Evolutionary conservation across 1,284 basidiomycete species (phyloP).

Genomic region (Heterobasidion occidentale): DNA sequence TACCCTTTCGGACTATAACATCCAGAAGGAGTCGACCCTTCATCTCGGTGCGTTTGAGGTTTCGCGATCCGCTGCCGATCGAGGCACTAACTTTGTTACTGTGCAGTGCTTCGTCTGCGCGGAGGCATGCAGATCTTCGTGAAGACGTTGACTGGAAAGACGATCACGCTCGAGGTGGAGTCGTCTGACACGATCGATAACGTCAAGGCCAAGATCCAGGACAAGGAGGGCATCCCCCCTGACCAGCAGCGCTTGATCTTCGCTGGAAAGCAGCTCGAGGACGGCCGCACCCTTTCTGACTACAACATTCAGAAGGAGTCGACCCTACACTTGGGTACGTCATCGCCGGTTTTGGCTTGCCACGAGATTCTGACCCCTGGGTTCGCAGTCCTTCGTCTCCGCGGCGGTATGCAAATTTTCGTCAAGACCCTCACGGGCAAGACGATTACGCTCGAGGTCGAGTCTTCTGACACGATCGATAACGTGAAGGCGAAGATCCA

Average conservation of each 20-base stretch:
- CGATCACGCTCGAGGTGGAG: conserved; percentile 75
- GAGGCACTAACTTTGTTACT: conserved; percentile 13
- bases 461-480: conserved; percentile 95
- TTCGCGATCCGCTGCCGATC: background rate
- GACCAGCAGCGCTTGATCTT: conserved; percentile 98
- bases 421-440: conserved; percentile 71
- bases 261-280: conserved; percentile 70
- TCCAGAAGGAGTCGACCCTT: conserved; percentile 94
- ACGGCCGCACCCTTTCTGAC: conserved; percentile 71
- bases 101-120: conserved; percentile 68
- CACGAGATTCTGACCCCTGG: conserved; percentile 44
- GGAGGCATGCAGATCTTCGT: conserved; percentile 74
- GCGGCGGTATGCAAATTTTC: conserved; percentile 73
- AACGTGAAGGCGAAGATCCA: conserved; percentile 97
- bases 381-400: conserved; percentile 62
- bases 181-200: conserved; percentile 97
- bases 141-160: conserved; percentile 71
- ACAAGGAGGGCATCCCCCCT: conserved; percentile 92
- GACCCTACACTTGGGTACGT: conserved; percentile 72
- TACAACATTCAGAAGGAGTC: conserved; percentile 97
- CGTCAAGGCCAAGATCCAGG: conserved; percentile 94
- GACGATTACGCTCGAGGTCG: conserved; percentile 76
- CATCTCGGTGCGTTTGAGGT: conserved; percentile 53
- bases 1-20: conserved; percentile 88
- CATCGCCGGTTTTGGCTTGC: background rate